Evolutionary conservation across 1,139 yeast genomes (phyloP), one percentile per base, ranked within the genome.

Genomic region (Hyphopichia fennica): DNA sequence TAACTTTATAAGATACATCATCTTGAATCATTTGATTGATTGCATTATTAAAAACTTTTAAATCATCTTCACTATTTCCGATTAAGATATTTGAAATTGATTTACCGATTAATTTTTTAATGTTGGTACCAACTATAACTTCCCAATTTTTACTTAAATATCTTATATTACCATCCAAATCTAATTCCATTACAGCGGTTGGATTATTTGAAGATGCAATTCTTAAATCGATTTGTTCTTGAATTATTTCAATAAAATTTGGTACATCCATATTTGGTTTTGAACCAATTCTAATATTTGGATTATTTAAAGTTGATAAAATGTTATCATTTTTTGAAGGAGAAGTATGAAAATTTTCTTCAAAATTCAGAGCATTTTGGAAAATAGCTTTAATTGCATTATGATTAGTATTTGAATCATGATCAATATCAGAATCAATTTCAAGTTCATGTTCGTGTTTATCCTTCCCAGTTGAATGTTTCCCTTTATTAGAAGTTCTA

Each of bases 141-240:
- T 82, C 85, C 97, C 97, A 91, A 48, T 84, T 80, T 47, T 76
- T 77, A 48, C 93, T 80, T 28, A 90, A 61, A 58, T 87, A 87
- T 41, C 79, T 77, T n/a, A 93, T 82, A 34, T 75, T 79, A 16
- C 96, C 90, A 53, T 84, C 84, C 55, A 89, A 67, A 54, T 86
- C 93, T 45, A 93, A 66, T 61, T 93, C 99, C 68, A 93, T 67
- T 1, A 93, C 84, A n/a, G 84, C 80, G n/a, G 90, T 84, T 4
- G 89, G 89, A 51, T 84, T 85, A 48, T 79, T 77, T 11, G 82
- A 76, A 16, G 87, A 80, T 1, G 91, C 91, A 23, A 71, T 51
- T 16, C 72, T 59, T 28, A 77, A 58, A 47, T 76, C 81, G n/a
- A 72, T 59, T 49, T 70, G 75, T 39, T 71, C 79, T 41, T 69